Conservation (phyloP, 2,329 filamentous ascomycete species). For the Esteya vermicola region DNA sequence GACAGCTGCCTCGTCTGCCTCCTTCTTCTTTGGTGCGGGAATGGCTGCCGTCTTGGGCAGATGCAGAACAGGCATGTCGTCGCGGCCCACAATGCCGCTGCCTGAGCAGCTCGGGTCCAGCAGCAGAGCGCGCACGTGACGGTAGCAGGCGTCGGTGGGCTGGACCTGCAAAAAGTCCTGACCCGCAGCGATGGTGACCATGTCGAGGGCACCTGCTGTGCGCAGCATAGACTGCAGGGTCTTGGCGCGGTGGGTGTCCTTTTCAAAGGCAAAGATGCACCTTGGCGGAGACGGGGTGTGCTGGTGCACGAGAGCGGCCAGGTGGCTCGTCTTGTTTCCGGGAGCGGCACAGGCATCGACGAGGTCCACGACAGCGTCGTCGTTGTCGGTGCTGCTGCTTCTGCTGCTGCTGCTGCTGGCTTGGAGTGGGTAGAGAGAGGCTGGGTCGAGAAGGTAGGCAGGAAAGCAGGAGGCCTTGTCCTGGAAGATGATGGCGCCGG, state of each 20-base stretch:
- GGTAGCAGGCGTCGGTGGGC: constrained; percentile 45
- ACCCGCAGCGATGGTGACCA: constrained; percentile 55
- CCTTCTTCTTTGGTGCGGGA: too few species aligned
- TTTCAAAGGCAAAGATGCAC: constrained; percentile 64
- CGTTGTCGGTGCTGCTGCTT: neutral
- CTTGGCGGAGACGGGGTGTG: neutral
- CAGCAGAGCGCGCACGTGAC: constrained; percentile 63
- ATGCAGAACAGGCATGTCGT: constrained; percentile 57
- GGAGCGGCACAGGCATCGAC: constrained; percentile 93
- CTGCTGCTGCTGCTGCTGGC: too few species aligned
- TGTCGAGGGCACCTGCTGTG: constrained; percentile 47
- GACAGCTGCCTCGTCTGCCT: too few species aligned
- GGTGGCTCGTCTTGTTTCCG: constrained; percentile 93
- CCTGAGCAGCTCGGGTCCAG: constrained; percentile 93
- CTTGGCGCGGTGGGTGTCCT: constrained; percentile 54
- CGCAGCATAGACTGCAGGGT: constrained; percentile 76
- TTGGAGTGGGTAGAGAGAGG: too few species aligned
- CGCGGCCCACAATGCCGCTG: constrained; percentile 82
- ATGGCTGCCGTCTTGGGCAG: constrained; percentile 27
- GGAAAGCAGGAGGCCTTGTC: constrained; percentile 97
- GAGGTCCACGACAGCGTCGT: constrained; percentile 47
- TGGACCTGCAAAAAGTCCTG: constrained; percentile 74
- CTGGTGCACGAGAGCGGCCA: constrained; percentile 56
- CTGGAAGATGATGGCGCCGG: constrained; percentile 74
- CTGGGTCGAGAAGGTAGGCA: constrained; percentile 67